Base-by-base conservation (phyloP, 768 basidiomycete species). In the Tephrocybe sp. region DNA sequence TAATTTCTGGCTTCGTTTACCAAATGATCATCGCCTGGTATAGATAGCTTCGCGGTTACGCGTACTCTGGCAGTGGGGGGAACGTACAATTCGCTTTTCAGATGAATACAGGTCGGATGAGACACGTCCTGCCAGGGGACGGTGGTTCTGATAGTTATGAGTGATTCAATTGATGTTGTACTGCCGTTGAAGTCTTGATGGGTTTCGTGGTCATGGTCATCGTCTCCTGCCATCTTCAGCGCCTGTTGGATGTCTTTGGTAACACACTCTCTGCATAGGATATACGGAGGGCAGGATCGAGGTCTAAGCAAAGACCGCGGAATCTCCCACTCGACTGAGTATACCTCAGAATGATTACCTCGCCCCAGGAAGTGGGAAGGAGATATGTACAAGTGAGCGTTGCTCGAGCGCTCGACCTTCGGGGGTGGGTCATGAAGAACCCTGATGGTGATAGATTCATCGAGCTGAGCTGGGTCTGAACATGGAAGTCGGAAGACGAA, bases 341-440 rank as follows among this genome's bases (percentile, higher is more conserved):
- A 78, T 0, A 81, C 79, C 30, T 62, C 36, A 0, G 84, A 85
- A 59, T 86, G 84, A 57, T 80, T 56, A 0, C 84, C 83, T 0
- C 10, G 1, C 5, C 81, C 84, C 7, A 73, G 53, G 18, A 21
- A 40, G 28, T 69, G 56, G 0, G 36, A 30, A 0, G 73, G 70
- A 1, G 72, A 71, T 44, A 85, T 53, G 46, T 81, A 79, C n/a
- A 84, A 65, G 58, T 84, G 80, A 1, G 75, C 77, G 43, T 73
- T 75, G 18, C 63, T n/a, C 6, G 24, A 30, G 33, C 12, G 0
- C 5, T 18, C 4, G 21, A 25, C 55, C 1, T 50, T 56, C 0
- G 65, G 62, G 17, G 51, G 60, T 21, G 65, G 63, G 17, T 62
- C 64, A 42, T 65, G 60, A 0, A 64, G 33, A 11, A 70, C 61